These are phyloP conservation scores for Kwoniella heveanensis DNA, from an alignment of 768 basidiomycete genomes.

Conservation along the genomic window DNA sequence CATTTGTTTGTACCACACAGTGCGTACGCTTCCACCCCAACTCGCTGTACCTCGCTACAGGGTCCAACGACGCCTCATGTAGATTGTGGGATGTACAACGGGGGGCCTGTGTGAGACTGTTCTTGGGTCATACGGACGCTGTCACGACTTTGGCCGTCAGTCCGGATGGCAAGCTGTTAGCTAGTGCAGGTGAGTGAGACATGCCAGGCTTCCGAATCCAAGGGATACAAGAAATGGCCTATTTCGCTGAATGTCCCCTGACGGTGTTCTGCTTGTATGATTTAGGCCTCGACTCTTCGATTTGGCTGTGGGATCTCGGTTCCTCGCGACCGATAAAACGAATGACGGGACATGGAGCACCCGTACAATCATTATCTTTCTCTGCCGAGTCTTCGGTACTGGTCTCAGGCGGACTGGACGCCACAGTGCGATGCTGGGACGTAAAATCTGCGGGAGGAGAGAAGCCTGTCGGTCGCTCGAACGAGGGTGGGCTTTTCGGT, in stretches of 20 bases:
- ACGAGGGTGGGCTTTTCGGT: background rate
- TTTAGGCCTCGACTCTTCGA: constrained; percentile 71
- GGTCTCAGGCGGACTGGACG: constrained; percentile 88
- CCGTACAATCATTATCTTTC: constrained; percentile 87
- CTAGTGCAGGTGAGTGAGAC: constrained; percentile 79
- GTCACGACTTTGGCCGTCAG: constrained; percentile 84
- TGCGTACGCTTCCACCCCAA: constrained; percentile 97
- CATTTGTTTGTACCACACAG: constrained; percentile 58
- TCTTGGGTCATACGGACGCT: constrained; percentile 89
- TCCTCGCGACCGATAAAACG: constrained; percentile 94
- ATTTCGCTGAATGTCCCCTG: no score
- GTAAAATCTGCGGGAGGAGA: constrained; percentile 74
- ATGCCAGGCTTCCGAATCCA: background rate
- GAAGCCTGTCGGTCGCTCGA: constrained; percentile 44
- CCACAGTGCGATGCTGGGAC: constrained; percentile 99
- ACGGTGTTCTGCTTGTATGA: no score
- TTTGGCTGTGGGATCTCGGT: constrained; percentile 94
- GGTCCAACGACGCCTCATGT: constrained; percentile 93
- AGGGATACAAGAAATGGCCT: constrained; percentile 52
- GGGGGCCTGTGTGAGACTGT: constrained; percentile 89
- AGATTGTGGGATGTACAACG: constrained; percentile 98
- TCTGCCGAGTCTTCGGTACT: constrained; percentile 87
- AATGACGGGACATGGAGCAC: constrained; percentile 88
- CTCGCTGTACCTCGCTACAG: constrained; percentile 93
- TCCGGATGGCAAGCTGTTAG: constrained; percentile 91